Evolutionary conservation across 2,329 filamentous ascomycete genomes (phyloP).

Genomic region (Bipolaris cookei): DNA sequence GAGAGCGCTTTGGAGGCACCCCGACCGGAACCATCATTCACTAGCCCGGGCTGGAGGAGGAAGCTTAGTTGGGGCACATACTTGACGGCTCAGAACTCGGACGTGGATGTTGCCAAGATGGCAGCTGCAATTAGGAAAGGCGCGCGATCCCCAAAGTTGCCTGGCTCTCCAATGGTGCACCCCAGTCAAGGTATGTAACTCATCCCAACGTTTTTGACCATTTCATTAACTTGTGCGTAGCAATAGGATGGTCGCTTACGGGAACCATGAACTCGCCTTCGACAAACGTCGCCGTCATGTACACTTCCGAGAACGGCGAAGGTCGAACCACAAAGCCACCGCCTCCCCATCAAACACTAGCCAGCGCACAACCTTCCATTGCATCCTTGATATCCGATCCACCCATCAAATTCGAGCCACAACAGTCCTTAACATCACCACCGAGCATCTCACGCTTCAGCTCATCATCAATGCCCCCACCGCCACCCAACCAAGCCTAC

Average conservation of each 20-base stretch:
- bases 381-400: conserved; percentile 39
- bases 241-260: conserved; percentile 85
- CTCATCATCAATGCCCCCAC: conserved; percentile 41
- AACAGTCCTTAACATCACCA: conserved; percentile 31
- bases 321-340: conserved; percentile 30
- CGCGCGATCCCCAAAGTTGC: conserved; percentile 37
- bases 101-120: conserved; percentile 40
- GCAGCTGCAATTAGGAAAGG: conserved; percentile 42
- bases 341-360: conserved; percentile 27
- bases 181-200: conserved; percentile 56
- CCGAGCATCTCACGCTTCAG: conserved; percentile 34
- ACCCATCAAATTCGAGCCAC: conserved; percentile 38
- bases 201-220: neutral
- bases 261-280: conserved; percentile 86
- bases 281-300: conserved; percentile 82
- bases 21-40: conserved; percentile 58
- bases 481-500: conserved; percentile 38
- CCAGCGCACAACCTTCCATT: conserved; percentile 37
- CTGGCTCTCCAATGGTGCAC: conserved; percentile 57
- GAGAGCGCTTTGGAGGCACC: conserved; percentile 69
- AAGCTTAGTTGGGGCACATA: conserved; percentile 55
- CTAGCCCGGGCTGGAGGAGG: conserved; percentile 59
- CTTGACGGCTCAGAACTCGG: conserved; percentile 42
- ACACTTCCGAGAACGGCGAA: conserved; percentile 61
- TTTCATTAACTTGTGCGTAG: conserved; percentile 43